Evolutionary conservation across 352 stramenopile species (phyloP).

Genomic region (Phytophthora pseudosyringae): DNA sequence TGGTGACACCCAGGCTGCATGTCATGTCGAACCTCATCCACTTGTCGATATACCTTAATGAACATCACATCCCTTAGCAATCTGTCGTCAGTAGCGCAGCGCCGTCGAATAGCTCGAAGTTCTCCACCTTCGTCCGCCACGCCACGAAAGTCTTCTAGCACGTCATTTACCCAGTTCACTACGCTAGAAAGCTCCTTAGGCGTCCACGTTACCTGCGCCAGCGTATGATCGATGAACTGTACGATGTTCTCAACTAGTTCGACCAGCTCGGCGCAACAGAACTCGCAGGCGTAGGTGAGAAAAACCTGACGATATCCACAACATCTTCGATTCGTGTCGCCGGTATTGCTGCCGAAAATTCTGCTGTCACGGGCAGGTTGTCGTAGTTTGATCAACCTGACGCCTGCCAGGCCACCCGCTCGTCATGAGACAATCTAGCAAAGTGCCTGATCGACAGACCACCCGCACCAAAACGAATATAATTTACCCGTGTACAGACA

Average conservation of each 20-base stretch:
- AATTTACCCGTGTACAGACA: constrained; percentile 1
- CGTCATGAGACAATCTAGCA: background rate
- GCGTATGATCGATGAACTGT: constrained; percentile 7
- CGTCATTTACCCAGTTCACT: constrained; percentile 12
- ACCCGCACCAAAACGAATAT: constrained; percentile 6
- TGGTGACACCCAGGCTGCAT: background rate
- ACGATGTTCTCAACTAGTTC: constrained; percentile 4
- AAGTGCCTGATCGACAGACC: constrained; percentile 6
- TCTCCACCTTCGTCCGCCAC: background rate
- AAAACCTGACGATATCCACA: constrained; percentile 3
- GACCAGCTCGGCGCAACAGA: constrained; percentile 3
- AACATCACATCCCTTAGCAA: constrained; percentile 9
- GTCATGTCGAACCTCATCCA: background rate
- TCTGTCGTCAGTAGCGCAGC: constrained; percentile 4
- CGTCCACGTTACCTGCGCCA: constrained; percentile 1
- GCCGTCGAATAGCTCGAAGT: background rate
- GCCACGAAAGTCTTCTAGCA: constrained; percentile 11
- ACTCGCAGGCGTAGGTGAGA: constrained; percentile 7
- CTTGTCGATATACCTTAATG: constrained; percentile 6
- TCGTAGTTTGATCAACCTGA: constrained; percentile 8
- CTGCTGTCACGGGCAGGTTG: constrained; percentile 15
- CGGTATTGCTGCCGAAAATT: background rate
- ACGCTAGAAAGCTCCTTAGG: constrained; percentile 7
- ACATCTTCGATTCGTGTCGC: constrained; percentile 2
- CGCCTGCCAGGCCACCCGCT: background rate